Base-by-base conservation (phyloP, 345 rosid genomes). In the Eucalyptus curtisii region DNA sequence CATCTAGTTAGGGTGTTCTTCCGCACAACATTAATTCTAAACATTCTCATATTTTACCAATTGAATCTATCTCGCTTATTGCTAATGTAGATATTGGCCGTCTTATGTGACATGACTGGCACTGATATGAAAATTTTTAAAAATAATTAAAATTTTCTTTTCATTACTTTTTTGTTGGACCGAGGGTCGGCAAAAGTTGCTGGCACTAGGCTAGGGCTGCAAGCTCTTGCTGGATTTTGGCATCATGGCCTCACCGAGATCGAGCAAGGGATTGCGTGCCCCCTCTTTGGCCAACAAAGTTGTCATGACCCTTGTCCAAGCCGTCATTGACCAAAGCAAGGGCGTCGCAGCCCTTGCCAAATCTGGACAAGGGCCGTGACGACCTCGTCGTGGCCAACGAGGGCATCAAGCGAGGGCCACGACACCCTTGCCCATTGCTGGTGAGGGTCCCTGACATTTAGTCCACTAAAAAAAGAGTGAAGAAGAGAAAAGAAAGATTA, bases 151-250 rank as follows among this genome's bases (percentile, higher is more conserved):
- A n/a, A n/a, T n/a, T n/a, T n/a, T n/a, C 1, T 4, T 55, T 22
- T 55, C 30, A 55, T 55, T 55, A 55, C 61, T 30, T 22, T 55
- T 55, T 9, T 55, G 27, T 55, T 22, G 9, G 6, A 8, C 1
- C 4, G 3, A 55, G 25, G 61, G 61, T 55, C 0, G 3, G 5
- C 13, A 55, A 55, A 13, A 24, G 12, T 24, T 0, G 1, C 30
- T 0, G 1, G 30, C 61, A 55, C 61, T 55, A 8, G 61, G 30
- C 8, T 22, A 55, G 61, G 61, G 61, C 13, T 1, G 0, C 61
- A 55, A 55, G 61, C 61, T 30, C 61, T 55, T 24, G 30, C 4
- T 24, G 13, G 27, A 55, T 55, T 55, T 55, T 22, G 30, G 61
- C 61, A 55, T 55, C 13, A 10, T 55, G 61, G 61, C 12, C 61